A percentile compares a stretch with the other conserved stretches of the same genome.
phyloP scores from a whole-genome alignment of 768 basidiomycete species.

The Termitomyces sp. region DNA sequence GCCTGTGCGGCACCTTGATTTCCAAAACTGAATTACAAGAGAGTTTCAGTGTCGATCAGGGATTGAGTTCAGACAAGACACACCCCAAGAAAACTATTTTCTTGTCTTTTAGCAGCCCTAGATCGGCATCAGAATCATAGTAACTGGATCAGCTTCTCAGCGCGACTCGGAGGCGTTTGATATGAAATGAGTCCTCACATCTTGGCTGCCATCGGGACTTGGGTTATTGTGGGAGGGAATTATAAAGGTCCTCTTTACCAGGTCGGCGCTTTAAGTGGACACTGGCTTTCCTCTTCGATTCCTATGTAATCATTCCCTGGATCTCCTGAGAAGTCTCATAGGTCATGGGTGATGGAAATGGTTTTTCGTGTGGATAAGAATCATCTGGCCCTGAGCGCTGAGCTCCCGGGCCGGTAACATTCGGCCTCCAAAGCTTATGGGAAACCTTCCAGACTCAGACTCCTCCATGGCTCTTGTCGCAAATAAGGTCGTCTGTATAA shows the following conservation, averaged over 20 bases:
- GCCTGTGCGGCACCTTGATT: constrained; percentile 68
- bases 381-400: background rate
- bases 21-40: constrained; percentile 41
- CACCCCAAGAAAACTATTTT: constrained; percentile 61
- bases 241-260: background rate
- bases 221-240: background rate
- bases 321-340: background rate
- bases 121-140: constrained; percentile 61
- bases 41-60: background rate
- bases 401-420: constrained; percentile 1
- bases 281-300: background rate
- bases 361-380: background rate
- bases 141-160: constrained; percentile 39
- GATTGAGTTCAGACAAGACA: constrained; percentile 4
- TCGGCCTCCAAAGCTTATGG: background rate
- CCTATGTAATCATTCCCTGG: background rate
- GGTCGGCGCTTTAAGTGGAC: background rate
- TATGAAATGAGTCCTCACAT: constrained; percentile 37
- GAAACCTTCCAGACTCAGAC: background rate
- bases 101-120: constrained; percentile 41
- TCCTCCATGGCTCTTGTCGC: constrained; percentile 38
- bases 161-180: background rate
- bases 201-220: constrained; percentile 40
- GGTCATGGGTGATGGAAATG: background rate
- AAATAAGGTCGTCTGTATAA: constrained; percentile 65